phyloP scores from a whole-genome alignment of 2,329 filamentous ascomycete species.

The Ceratocystis smalleyi region DNA sequence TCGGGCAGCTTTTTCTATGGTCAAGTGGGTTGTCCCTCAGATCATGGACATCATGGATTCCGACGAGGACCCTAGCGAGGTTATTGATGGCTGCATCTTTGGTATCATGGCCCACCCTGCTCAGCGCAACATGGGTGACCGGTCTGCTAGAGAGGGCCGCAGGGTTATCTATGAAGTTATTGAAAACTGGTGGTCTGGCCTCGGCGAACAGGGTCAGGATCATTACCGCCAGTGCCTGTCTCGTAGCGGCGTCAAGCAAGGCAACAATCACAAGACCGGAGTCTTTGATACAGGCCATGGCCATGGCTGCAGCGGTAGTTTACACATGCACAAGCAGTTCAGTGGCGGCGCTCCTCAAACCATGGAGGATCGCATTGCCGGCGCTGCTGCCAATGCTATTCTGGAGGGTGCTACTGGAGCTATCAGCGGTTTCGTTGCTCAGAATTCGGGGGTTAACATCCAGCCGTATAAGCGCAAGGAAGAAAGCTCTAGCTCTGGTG shows the following conservation, averaged over 20 bases:
- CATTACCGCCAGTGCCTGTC: slow-evolving; percentile 61
- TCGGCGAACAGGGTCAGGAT: slow-evolving; percentile 46
- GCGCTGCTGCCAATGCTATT: slow-evolving; percentile 40
- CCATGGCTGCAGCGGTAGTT: slow-evolving; percentile 65
- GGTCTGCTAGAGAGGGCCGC: slow-evolving; percentile 58
- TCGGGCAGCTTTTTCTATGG: slow-evolving; percentile 59
- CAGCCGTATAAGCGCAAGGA: slow-evolving; percentile 25
- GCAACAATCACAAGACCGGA: slow-evolving; percentile 74
- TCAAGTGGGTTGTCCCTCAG: slow-evolving; percentile 79
- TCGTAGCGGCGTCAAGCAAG: slow-evolving; percentile 58
- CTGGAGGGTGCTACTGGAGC: slow-evolving; percentile 42
- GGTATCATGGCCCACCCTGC: slow-evolving; percentile 84
- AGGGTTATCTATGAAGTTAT: slow-evolving; percentile 64
- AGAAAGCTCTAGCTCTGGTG: slow-evolving; percentile 42
- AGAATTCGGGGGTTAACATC: slow-evolving; percentile 32
- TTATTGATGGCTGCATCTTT: slow-evolving; percentile 59
- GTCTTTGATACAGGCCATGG: slow-evolving; percentile 72
- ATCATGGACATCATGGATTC: slow-evolving; percentile 71
- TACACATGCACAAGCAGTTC: slow-evolving; percentile 59
- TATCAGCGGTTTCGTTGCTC: slow-evolving; percentile 32
- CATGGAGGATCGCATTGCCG: slow-evolving; percentile 41
- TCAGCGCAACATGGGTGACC: slow-evolving; percentile 51
- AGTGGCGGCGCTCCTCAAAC: slow-evolving; percentile 29
- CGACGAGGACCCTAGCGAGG: slow-evolving; percentile 57
- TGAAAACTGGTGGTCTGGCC: slow-evolving; percentile 64